Evolutionary conservation across 1,284 basidiomycete genomes (phyloP), one percentile per base, ranked within the genome.

Genomic region (Leccinum griseonigrum): DNA sequence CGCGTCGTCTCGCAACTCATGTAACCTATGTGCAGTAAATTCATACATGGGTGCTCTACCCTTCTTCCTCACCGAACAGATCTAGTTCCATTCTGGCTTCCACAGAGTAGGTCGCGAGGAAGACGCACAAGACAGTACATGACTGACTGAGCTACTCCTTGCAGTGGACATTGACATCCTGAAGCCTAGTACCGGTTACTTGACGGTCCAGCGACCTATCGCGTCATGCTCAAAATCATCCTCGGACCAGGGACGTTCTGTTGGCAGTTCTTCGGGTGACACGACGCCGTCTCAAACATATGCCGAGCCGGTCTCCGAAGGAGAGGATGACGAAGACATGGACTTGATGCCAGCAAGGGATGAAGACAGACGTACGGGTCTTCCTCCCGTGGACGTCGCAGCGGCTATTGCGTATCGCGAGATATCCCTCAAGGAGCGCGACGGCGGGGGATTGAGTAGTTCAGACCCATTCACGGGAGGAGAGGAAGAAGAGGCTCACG

Each of bases 31-130:
- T 52, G 43, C 53, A 67, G 93, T 76, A 97, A 97, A 86, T 98
- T 98, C 75, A 97, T 98, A 66, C 97, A 98, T 73, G 97, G 97
- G 29, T 99, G 97, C 72, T 91, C 97, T 1, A 97, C 95, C 0
- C 81, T 98, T 0, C 78, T 99, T 8, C 94, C 96, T 38, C 88
- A 95, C 74, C 91, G 97, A 51, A 97, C 98, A 59, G 94, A 98
- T 72, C 85, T 99, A n/a, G 92, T 99, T 16, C 97, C 97, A 4
- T 99, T 98, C 83, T 99, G 97, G 97, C 86, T 98, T 4, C 95
- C 95, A 5, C 95, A 97, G 75, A 97, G 90, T 94, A 74, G 60
- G 87, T 77, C 28, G n/a, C 9, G 7, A 14, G 48, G 54, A 22
- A 34, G 18, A 6, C 13, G 14, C 29, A 11, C 1, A 31, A 38